Evolutionary conservation across 2,329 filamentous ascomycete genomes (phyloP), one percentile per base, ranked within the genome.

Genomic region (Epichloe coenophiala): DNA sequence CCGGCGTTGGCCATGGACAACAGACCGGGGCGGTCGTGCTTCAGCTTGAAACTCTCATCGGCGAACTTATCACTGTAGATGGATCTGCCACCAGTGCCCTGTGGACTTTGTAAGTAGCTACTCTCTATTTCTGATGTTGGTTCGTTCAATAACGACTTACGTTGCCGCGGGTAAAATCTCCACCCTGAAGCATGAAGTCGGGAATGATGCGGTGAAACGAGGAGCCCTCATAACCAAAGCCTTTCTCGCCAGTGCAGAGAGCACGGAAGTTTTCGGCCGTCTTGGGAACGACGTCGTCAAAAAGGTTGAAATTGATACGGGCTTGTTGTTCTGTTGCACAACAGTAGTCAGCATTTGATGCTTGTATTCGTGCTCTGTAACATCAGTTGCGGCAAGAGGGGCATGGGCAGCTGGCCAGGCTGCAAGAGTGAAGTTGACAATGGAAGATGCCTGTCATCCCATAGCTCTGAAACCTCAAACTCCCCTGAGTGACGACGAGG

Each of bases 1-100:
- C 89, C 89, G 62, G 89, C 86, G 73, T 95, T 95, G 68, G 89
- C 89, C 89, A 95, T 95, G 71, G 89, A 95, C 59, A 95, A 79
- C 61, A 90, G 78, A 75, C 84, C 86, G 56, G 84, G 83, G 62
- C 75, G 73, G 69, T 69, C 71, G 81, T 95, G 89, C 75, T 80
- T 82, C 59, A 76, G 66, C 56, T 71, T 65, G 78, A 95, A 94
- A 84, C 94, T 95, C 84, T 95, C 88, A 68, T 95, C 88, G 63
- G 82, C 73, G 67, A 95, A 95, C 79, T 91, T 93, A 72, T 94
- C 87, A 63, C 88, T 88, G 71, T 94, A 95, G 80, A 95, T 95
- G 69, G 87, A 94, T 74, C 86, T 86, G 72, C 88, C 88, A 74
- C 88, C 88, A 53, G 88, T 91, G 66, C 88, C 88, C 88, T 94